A percentile compares a stretch with the other conserved stretches of the same genome.
phyloP scores from a whole-genome alignment of 768 basidiomycete species.

The Tylopilus rubrobrunneus region DNA sequence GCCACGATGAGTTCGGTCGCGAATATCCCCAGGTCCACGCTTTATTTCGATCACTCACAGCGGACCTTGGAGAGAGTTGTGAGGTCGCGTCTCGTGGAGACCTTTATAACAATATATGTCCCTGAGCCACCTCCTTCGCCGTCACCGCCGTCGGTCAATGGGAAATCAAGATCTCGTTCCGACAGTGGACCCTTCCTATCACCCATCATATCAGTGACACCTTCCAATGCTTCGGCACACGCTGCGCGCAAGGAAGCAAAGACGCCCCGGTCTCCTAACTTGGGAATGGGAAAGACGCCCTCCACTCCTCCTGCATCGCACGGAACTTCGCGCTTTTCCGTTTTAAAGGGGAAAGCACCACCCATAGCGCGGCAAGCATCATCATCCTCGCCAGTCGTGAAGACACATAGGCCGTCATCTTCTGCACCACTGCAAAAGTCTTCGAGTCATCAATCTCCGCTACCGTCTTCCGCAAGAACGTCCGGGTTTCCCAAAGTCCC shows the following conservation, averaged over 20 bases:
- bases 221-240: constrained; percentile 2
- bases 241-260: constrained; percentile 13
- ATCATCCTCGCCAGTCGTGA: constrained; percentile 15
- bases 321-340: constrained; percentile 9
- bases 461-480: constrained; percentile 14
- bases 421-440: constrained; percentile 25
- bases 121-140: constrained; percentile 25
- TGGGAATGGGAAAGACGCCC: constrained; percentile 16
- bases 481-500: constrained; percentile 33
- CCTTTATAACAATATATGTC: constrained; percentile 61
- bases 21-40: constrained; percentile 23
- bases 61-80: constrained; percentile 66
- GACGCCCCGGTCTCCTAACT: constrained; percentile 12
- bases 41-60: constrained; percentile 63
- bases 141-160: constrained; percentile 26
- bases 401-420: constrained; percentile 21
- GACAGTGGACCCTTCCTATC: constrained; percentile 24
- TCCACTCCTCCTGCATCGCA: constrained; percentile 6
- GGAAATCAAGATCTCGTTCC: constrained; percentile 21
- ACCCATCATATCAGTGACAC: background rate
- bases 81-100: constrained; percentile 70
- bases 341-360: constrained; percentile 16
- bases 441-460: constrained; percentile 22
- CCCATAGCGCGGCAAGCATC: constrained; percentile 15
- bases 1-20: constrained; percentile 13